Percentiles rank a stretch among this genome's conserved stretches.
phyloP scores from a whole-genome alignment of 192 early-diverging fungal genomes.

The Backusella luteola region DNA sequence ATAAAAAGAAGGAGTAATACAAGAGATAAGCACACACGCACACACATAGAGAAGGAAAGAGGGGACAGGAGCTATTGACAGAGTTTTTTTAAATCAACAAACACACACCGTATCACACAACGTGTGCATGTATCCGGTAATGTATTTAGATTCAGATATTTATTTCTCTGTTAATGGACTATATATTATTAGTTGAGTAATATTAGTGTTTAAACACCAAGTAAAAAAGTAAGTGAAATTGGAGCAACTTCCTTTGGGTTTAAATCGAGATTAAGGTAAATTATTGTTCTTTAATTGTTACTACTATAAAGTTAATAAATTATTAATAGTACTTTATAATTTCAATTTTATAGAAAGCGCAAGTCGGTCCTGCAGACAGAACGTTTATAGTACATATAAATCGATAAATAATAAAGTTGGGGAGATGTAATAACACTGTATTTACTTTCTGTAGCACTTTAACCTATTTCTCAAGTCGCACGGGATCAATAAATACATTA shows the following conservation, averaged over 20 bases:
- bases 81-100: not conserved
- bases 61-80: not conserved
- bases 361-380: not conserved
- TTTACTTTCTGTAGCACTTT: not conserved
- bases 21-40: not conserved
- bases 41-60: not conserved
- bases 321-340: not conserved
- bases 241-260: not conserved
- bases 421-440: not conserved
- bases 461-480: not conserved
- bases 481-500: slow-evolving; percentile 2
- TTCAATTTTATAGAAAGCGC: not conserved
- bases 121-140: not conserved
- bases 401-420: not conserved
- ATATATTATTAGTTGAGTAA: not conserved
- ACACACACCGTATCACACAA: not conserved
- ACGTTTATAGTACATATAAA: not conserved
- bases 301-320: not conserved
- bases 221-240: not conserved
- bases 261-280: not conserved
- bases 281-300: not conserved
- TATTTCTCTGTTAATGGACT: not conserved
- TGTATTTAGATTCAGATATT: not conserved
- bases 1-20: not conserved
- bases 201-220: not conserved